These are phyloP conservation scores for Medicago ruthenica DNA, from an alignment of 306 rosid genomes.

Conservation along the genomic window DNA sequence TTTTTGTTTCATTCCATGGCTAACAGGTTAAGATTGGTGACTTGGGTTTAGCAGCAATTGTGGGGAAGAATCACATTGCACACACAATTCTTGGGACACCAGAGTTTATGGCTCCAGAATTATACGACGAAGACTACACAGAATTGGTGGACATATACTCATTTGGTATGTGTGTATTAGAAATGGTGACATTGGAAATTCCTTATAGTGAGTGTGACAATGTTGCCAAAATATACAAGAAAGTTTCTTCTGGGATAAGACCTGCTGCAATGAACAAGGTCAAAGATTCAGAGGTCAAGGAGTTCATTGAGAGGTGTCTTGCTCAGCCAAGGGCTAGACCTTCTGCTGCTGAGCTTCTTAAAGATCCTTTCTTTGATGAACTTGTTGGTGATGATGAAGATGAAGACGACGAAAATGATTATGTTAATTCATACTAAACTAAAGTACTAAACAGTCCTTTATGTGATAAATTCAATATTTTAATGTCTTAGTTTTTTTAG, in stretches of 20 bases:
- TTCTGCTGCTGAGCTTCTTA: slow-evolving; percentile 79
- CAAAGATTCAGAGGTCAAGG: slow-evolving; percentile 61
- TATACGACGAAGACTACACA: slow-evolving; percentile 83
- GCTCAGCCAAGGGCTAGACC: slow-evolving; percentile 77
- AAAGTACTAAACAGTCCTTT: slow-evolving; percentile 2
- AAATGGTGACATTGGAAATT: slow-evolving; percentile 85
- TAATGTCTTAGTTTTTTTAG: slow-evolving; percentile 10
- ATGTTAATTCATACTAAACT: slow-evolving; percentile 24
- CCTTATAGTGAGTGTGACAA: slow-evolving; percentile 90
- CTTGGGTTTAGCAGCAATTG: slow-evolving; percentile 86
- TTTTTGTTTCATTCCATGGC: neutral
- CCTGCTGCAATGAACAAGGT: slow-evolving; percentile 73
- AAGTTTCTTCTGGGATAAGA: slow-evolving; percentile 75
- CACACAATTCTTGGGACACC: slow-evolving; percentile 93
- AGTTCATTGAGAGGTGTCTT: slow-evolving; percentile 81
- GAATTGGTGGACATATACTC: slow-evolving; percentile 94
- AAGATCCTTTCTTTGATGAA: slow-evolving; percentile 73
- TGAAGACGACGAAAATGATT: slow-evolving; percentile 48
- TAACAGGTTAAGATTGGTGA: slow-evolving; percentile 93
- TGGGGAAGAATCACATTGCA: slow-evolving; percentile 78
- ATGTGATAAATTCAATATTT: neutral
- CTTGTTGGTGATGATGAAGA: slow-evolving; percentile 46
- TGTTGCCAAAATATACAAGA: slow-evolving; percentile 81
- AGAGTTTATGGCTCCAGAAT: slow-evolving; percentile 93
- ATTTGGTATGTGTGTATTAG: slow-evolving; percentile 87